These are phyloP conservation scores for Cercospora sp. DNA, from an alignment of 2,329 filamentous ascomycete species.

Conservation along the genomic window DNA sequence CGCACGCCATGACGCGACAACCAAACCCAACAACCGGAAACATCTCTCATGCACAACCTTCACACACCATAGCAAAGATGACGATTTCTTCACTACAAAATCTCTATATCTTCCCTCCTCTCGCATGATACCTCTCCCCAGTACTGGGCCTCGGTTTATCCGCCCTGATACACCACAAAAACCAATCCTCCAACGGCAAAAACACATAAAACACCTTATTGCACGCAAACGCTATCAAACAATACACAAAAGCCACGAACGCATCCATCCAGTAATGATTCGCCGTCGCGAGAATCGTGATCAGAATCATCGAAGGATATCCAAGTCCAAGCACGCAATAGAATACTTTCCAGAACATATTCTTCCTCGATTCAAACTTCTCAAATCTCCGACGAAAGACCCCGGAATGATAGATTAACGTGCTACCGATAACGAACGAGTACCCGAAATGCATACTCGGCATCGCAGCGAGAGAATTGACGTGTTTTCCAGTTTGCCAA, in stretches of 20 bases:
- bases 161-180: conserved; percentile 50
- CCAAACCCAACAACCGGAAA: neutral
- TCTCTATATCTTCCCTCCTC: conserved; percentile 20
- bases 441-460: conserved; percentile 56
- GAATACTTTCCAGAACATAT: conserved; percentile 44
- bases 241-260: conserved; percentile 48
- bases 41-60: neutral
- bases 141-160: conserved; percentile 57
- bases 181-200: conserved; percentile 52
- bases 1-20: neutral
- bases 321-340: conserved; percentile 51
- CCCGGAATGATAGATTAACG: conserved; percentile 53
- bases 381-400: conserved; percentile 42
- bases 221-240: conserved; percentile 46
- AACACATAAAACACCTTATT: conserved; percentile 54
- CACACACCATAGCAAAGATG: neutral
- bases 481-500: conserved; percentile 49
- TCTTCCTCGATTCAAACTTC: conserved; percentile 46
- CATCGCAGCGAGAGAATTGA: conserved; percentile 48
- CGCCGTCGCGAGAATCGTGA: conserved; percentile 60
- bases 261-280: conserved; percentile 61
- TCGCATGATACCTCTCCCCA: conserved; percentile 45
- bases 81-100: neutral
- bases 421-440: conserved; percentile 53
- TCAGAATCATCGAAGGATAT: conserved; percentile 57